phyloP scores from a whole-genome alignment of 352 stramenopile species.

The Phytophthora citricola region DNA sequence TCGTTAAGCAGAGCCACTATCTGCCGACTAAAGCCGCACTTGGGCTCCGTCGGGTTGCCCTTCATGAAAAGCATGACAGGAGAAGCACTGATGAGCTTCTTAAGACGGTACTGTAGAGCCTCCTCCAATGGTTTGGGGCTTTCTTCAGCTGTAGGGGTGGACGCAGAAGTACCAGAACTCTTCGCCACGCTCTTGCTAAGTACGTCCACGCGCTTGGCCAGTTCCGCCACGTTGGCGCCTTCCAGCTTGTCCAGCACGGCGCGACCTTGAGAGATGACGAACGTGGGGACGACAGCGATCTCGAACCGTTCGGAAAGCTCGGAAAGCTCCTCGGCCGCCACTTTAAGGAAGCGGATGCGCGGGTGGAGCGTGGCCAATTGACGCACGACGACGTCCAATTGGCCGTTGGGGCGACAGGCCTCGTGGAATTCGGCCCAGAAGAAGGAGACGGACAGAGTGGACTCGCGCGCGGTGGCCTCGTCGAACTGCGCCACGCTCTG shows the following conservation, averaged over 20 bases:
- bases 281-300: slow-evolving; percentile 95
- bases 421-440: slow-evolving; percentile 90
- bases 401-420: slow-evolving; percentile 80
- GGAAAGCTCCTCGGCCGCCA: slow-evolving; percentile 84
- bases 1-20: slow-evolving; percentile 95
- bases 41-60: slow-evolving; percentile 93
- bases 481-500: slow-evolving; percentile 80
- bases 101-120: slow-evolving; percentile 75
- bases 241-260: slow-evolving; percentile 86
- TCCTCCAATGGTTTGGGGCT: slow-evolving; percentile 56
- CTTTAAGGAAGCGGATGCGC: slow-evolving; percentile 87
- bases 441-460: slow-evolving; percentile 80
- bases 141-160: slow-evolving; percentile 21
- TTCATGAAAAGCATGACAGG: slow-evolving; percentile 99
- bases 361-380: slow-evolving; percentile 85
- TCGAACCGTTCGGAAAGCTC: slow-evolving; percentile 89
- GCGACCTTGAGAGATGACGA: slow-evolving; percentile 87
- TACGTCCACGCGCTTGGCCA: slow-evolving; percentile 86
- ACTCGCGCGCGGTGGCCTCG: slow-evolving; percentile 74
- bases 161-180: slow-evolving; percentile 29
- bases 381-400: slow-evolving; percentile 86
- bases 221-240: slow-evolving; percentile 81
- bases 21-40: slow-evolving; percentile 96
- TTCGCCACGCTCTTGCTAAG: slow-evolving; percentile 85
- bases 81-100: slow-evolving; percentile 85